Evolutionary conservation across 2,329 filamentous ascomycete species (phyloP), one percentile per base, ranked within the genome.

Genomic region (Trichoderma gracile): DNA sequence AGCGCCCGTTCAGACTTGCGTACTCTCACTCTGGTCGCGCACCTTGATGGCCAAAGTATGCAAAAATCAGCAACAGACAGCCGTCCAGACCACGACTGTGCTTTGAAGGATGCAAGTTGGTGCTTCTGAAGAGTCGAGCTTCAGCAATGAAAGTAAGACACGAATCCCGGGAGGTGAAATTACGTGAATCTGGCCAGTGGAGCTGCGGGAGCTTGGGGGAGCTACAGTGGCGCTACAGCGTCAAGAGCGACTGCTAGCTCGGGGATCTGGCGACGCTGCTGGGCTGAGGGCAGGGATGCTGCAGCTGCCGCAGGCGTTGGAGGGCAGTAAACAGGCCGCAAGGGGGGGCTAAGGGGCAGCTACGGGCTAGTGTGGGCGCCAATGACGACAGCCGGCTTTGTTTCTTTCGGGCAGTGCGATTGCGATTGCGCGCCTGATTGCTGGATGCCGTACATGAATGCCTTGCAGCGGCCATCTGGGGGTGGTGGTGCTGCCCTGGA

Each of bases 151-250:
- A 6, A 5, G 30, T 9, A 30, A 62, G 54, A 30, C 58, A 46
- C 53, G 40, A 19, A 46, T 21, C 27, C 23, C 49, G 49, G 38
- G 19, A 27, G 27, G 40, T 17, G 23, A 58, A 49, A 38, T 43
- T 40, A 23, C 19, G 43, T 33, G 17, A 58, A 58, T 38, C 45
- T 19, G 49, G 40, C 40, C 38, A 14, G 58, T 62, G 58, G 58
- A 62, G 58, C 43, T 54, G 52, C 58, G 58, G 58, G 58, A 61
- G 58, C 56, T 59, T 59, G 21, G 56, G 50, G 45, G 33, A 59
- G 56, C 58, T 54, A 54, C 58, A 15, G 42, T 46, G 30, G 38
- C 25, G 58, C 58, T 54, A 33, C 52, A 30, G 58, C 33, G 33
- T 38, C 10, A 12, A 38, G 33, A 38, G 33, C 58, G 58, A 30